Evolutionary conservation across 306 rosid species (phyloP).

Genomic region (Dryas drummondii): DNA sequence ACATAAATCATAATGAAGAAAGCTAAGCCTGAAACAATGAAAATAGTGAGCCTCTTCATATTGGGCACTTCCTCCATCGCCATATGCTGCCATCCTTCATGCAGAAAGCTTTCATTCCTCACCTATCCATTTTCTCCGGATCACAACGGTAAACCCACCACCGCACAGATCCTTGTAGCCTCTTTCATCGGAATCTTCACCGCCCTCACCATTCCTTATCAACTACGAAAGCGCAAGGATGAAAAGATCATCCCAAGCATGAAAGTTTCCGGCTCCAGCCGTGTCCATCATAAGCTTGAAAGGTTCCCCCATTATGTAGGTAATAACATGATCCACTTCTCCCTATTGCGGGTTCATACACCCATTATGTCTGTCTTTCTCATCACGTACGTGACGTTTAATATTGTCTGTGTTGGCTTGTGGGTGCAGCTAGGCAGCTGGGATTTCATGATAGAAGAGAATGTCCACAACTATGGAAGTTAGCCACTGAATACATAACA

Average conservation of each 20-base stretch:
- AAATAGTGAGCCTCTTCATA: constrained; percentile 1
- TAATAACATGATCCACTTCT: constrained; percentile 30
- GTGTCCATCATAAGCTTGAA: constrained; percentile 65
- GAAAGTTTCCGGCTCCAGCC: constrained; percentile 42
- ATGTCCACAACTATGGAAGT: constrained; percentile 80
- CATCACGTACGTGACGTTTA: too few relatives aligned
- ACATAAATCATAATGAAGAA: constrained; percentile 42
- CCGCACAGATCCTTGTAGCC: constrained; percentile 58
- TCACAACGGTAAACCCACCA: constrained; percentile 45
- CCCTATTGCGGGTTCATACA: too few relatives aligned
- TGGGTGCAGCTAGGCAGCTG: constrained; percentile 89
- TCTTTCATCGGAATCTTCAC: constrained; percentile 67
- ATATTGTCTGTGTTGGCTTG: background rate
- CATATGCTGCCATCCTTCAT: background rate
- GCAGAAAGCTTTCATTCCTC: background rate
- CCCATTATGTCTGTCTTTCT: too few relatives aligned
- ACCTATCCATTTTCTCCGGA: constrained; percentile 30
- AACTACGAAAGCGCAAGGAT: constrained; percentile 40
- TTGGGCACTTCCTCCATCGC: background rate
- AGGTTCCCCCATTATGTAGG: constrained; percentile 91
- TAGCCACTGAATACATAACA: constrained; percentile 78
- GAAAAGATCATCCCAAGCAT: constrained; percentile 62
- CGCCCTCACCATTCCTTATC: constrained; percentile 62
- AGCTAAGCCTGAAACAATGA: constrained; percentile 37
- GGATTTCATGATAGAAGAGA: constrained; percentile 72